These are phyloP conservation scores for Colletotrichum sp. DNA, from an alignment of 2,329 filamentous ascomycete species.

Conservation along the genomic window DNA sequence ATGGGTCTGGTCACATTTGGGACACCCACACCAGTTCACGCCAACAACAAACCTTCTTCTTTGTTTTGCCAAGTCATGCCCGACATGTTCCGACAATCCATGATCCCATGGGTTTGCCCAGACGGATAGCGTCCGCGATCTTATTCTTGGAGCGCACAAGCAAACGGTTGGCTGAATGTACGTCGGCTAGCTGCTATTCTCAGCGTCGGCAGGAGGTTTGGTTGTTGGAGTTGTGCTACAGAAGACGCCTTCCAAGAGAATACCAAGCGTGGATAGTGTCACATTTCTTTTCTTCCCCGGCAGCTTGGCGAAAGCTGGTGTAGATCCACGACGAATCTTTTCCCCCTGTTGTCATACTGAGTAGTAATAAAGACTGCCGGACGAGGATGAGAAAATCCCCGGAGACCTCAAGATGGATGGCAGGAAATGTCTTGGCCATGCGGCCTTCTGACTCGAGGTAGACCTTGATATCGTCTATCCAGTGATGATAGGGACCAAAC, in stretches of 20 bases:
- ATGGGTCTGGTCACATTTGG: neutral
- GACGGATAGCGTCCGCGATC: neutral
- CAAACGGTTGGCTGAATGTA: neutral
- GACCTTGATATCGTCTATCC: neutral
- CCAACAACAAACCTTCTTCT: neutral
- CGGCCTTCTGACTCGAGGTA: constrained; percentile 9
- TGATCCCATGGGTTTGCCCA: neutral
- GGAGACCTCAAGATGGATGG: neutral
- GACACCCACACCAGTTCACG: neutral
- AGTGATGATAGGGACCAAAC: neutral
- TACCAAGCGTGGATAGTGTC: neutral
- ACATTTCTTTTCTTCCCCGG: neutral
- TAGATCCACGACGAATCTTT: neutral
- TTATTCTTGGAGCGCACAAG: neutral
- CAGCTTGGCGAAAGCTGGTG: constrained; percentile 7
- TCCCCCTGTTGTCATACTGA: neutral
- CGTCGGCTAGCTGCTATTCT: neutral
- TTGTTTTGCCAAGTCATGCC: constrained; percentile 4
- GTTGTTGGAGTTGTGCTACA: neutral
- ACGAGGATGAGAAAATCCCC: neutral
- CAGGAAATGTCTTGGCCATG: constrained; percentile 6
- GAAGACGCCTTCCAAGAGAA: neutral
- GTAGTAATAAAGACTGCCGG: neutral
- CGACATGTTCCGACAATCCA: constrained; percentile 18
- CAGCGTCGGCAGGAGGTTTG: neutral